Evolutionary conservation across 2,329 filamentous ascomycete genomes (phyloP), one percentile per base, ranked within the genome.

Genomic region (Trichoderma asperellum): DNA sequence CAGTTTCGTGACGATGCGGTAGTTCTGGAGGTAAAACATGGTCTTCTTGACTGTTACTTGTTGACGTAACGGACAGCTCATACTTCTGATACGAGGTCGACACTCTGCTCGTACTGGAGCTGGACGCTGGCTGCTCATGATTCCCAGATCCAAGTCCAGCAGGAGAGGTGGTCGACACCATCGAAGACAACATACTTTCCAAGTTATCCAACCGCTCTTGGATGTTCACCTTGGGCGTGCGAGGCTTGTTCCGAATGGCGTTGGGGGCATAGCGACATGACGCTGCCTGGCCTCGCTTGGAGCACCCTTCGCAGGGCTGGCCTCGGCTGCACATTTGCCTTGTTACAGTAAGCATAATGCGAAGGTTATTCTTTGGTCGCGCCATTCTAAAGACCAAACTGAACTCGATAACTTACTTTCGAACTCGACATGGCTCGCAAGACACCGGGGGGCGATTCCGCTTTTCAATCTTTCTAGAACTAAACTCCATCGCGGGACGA

Each of bases 261-360:
- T 66, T 66, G n/a, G 63, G 49, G 1, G 63, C 63, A 58, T 66
- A 58, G 24, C 63, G 63, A n/a, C 63, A 58, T 10, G 43, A 32
- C 4, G 63, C 47, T 10, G 63, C 63, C 2, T 66, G 63, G 27
- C 57, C 57, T 47, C 63, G 63, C 14, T 37, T 58, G 63, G n/a
- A 24, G 35, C 63, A 58, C 6, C 53, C 37, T 18, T 66, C 63
- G n/a, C 63, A 66, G 7, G 63, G 63, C 63, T 66, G 63, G 14
- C 53, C 63, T 7, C 63, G 63, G 12, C 32, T 58, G 53, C 63
- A 66, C 63, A 66, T 58, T 66, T 66, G 63, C 18, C 63, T 66
- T 24, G 32, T 21, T 3, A 47, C 5, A 32, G 21, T 57, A 29
- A 66, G 37, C 14, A 7, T 18, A 27, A 16, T 16, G 11, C 52